Conservation (phyloP, 352 stramenopile genomes). For the Phytophthora melonis region DNA sequence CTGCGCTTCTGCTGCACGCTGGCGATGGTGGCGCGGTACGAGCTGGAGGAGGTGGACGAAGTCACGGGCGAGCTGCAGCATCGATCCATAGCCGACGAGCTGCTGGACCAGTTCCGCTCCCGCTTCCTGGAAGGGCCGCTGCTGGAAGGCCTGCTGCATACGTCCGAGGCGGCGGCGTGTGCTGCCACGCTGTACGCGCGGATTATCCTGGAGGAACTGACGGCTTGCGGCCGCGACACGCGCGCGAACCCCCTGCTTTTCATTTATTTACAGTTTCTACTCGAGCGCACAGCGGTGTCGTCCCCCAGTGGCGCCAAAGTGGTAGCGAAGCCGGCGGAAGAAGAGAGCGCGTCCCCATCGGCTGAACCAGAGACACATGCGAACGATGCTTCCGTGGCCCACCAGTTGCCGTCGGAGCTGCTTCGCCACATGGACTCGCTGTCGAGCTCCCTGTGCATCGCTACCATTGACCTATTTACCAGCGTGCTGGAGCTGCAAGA, state of each 20-base stretch:
- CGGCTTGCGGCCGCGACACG: slow-evolving; percentile 71
- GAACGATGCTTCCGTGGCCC: slow-evolving; percentile 25
- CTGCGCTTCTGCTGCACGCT: slow-evolving; percentile 90
- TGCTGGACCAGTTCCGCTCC: slow-evolving; percentile 74
- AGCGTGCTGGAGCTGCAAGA: slow-evolving; percentile 78
- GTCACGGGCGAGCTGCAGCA: slow-evolving; percentile 47
- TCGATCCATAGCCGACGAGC: slow-evolving; percentile 78
- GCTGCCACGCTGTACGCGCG: slow-evolving; percentile 79
- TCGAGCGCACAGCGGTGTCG: slow-evolving; percentile 45
- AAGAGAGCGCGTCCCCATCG: background rate
- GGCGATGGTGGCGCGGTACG: slow-evolving; percentile 81
- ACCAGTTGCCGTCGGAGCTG: slow-evolving; percentile 72
- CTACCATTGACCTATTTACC: slow-evolving; percentile 86
- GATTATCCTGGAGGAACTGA: slow-evolving; percentile 85
- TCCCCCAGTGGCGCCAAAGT: background rate
- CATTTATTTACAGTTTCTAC: slow-evolving; percentile 83
- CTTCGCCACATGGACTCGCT: slow-evolving; percentile 85
- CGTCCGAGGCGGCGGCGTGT: slow-evolving; percentile 70
- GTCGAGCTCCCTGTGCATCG: slow-evolving; percentile 81
- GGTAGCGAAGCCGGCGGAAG: slow-evolving; percentile 17
- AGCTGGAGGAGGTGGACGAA: slow-evolving; percentile 64
- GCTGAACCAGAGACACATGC: slow-evolving; percentile 22
- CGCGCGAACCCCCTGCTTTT: slow-evolving; percentile 80
- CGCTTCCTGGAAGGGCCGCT: slow-evolving; percentile 79
- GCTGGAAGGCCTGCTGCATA: slow-evolving; percentile 72